These are phyloP conservation scores for Hericium rajendrae DNA, from an alignment of 768 basidiomycete genomes.

Conservation along the genomic window DNA sequence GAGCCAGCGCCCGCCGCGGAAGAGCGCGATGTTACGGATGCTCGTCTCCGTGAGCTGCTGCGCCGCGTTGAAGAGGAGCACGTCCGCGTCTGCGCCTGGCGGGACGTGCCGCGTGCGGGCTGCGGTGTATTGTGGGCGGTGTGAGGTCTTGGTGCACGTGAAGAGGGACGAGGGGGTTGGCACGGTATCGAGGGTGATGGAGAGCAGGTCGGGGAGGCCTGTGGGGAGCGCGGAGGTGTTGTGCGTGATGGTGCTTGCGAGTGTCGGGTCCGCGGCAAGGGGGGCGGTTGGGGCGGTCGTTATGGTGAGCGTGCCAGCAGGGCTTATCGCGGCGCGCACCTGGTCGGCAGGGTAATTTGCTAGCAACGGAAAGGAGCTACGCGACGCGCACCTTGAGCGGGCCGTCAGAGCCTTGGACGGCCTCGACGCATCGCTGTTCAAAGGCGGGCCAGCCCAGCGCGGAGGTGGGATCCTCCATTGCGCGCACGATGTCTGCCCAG, in stretches of 20 bases:
- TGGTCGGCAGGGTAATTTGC: constrained; percentile 15
- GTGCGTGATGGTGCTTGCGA: constrained; percentile 25
- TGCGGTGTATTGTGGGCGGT: constrained; percentile 45
- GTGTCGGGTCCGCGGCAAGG: constrained; percentile 16
- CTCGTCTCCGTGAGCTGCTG: constrained; percentile 53
- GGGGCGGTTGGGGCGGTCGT: constrained; percentile 13
- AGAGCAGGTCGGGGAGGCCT: constrained; percentile 26
- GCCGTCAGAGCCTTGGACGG: constrained; percentile 1
- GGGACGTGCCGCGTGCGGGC: constrained; percentile 43
- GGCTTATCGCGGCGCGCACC: constrained; percentile 38
- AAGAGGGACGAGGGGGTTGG: constrained; percentile 46
- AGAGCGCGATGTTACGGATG: constrained; percentile 65
- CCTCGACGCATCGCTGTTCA: constrained; percentile 37
- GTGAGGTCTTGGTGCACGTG: constrained; percentile 65
- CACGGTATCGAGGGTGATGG: constrained; percentile 44
- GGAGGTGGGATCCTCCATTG: constrained; percentile 17
- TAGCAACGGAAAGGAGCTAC: too few relatives aligned
- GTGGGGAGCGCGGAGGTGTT: constrained; percentile 16
- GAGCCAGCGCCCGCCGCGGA: constrained; percentile 46
- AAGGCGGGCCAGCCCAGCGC: constrained; percentile 32
- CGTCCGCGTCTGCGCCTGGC: constrained; percentile 30
- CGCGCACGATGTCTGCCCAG: background rate
- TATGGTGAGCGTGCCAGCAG: background rate
- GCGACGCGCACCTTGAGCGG: constrained; percentile 9
- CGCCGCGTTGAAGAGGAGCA: constrained; percentile 50